A percentile compares a stretch with the other conserved stretches of the same genome.
Conservation (phyloP, 2,329 filamentous ascomycete species). For the Geosmithia putterillii region DNA sequence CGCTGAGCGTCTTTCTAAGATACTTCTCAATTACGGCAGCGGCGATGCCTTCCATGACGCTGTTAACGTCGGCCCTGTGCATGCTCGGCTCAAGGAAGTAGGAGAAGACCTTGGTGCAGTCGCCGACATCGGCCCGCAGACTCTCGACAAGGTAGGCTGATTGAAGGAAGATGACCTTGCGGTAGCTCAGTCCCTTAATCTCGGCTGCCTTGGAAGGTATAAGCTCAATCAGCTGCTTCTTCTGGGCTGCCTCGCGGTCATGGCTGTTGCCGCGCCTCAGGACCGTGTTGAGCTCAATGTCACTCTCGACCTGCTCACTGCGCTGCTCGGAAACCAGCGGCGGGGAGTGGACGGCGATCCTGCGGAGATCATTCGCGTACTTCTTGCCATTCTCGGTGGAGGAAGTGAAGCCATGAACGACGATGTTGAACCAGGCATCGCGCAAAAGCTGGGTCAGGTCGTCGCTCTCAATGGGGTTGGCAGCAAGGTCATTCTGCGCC, state of each 20-base stretch:
- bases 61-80: conserved; percentile 50
- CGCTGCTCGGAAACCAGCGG: conserved; percentile 81
- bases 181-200: conserved; percentile 73
- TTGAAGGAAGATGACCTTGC: conserved; percentile 85
- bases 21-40: conserved; percentile 68
- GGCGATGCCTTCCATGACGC: conserved; percentile 51
- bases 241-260: conserved; percentile 68
- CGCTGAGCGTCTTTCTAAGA: conserved; percentile 60
- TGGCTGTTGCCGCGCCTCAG: conserved; percentile 74
- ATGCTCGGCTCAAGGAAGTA: conserved; percentile 94
- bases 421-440: conserved; percentile 97
- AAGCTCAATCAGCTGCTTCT: conserved; percentile 60
- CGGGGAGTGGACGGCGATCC: conserved; percentile 77
- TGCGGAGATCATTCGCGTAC: conserved; percentile 63
- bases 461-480: conserved; percentile 42
- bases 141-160: conserved; percentile 83
- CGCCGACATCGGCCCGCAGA: conserved; percentile 71
- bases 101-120: conserved; percentile 77
- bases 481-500: conserved; percentile 47
- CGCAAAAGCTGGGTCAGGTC: conserved; percentile 63
- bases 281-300: conserved; percentile 92
- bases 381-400: conserved; percentile 61
- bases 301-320: conserved; percentile 83
- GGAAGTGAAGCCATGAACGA: conserved; percentile 79
- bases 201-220: conserved; percentile 68